Evolutionary conservation across 345 rosid species (phyloP).

Genomic region (Bruguiera gymnorhiza): DNA sequence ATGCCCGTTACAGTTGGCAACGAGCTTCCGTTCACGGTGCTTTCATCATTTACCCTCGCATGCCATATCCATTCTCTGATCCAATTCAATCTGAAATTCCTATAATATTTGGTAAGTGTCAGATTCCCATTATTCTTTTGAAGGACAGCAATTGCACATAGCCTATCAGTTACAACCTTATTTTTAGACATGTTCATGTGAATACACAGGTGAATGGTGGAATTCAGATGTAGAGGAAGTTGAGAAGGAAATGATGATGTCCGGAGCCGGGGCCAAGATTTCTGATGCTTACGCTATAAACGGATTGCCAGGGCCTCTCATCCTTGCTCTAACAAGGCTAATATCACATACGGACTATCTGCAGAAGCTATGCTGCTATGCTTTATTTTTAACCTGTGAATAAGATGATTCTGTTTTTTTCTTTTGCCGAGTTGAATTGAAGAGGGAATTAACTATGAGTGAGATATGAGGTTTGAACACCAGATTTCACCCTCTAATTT

Average conservation of each 20-base stretch:
- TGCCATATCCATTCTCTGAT: constrained; percentile 47
- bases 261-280: constrained; percentile 43
- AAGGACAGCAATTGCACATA: neutral
- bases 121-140: neutral
- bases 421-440: neutral
- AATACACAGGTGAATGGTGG: constrained; percentile 70
- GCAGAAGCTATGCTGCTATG: too few species aligned
- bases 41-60: constrained; percentile 52
- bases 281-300: constrained; percentile 67
- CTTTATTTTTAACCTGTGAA: too few species aligned
- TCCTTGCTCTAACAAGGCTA: constrained; percentile 60
- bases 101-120: constrained; percentile 46
- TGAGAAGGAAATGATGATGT: constrained; percentile 40
- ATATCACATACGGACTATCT: neutral
- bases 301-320: constrained; percentile 68
- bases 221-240: constrained; percentile 47
- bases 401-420: neutral
- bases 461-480: too few species aligned
- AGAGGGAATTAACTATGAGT: neutral
- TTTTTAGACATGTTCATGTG: neutral
- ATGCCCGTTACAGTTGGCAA: constrained; percentile 66
- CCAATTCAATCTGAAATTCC: constrained; percentile 52
- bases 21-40: constrained; percentile 64
- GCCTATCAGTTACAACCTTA: neutral
- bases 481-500: too few species aligned